Conservation (phyloP, 371 early-diverging fungal genomes). For the Mortierella sp. region DNA sequence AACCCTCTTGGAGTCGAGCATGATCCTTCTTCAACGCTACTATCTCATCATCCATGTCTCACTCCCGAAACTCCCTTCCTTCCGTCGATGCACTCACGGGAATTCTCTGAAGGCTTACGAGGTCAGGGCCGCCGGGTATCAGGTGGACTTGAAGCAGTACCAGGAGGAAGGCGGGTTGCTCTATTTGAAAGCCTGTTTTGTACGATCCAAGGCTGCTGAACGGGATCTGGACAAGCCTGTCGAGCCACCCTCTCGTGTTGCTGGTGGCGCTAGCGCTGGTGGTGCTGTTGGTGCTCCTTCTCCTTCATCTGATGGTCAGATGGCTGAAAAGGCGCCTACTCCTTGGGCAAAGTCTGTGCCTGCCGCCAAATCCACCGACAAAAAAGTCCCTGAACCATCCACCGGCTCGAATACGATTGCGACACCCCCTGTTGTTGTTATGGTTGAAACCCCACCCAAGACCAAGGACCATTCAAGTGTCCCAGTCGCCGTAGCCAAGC, state of each 20-base stretch:
- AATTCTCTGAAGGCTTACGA: conserved; percentile 6
- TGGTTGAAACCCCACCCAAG: neutral
- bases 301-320: neutral
- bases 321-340: neutral
- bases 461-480: neutral
- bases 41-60: conserved; percentile 23
- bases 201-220: neutral
- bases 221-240: neutral
- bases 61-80: conserved; percentile 31
- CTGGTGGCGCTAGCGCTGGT: neutral
- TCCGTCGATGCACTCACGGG: conserved; percentile 18
- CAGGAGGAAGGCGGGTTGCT: neutral
- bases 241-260: neutral
- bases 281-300: neutral
- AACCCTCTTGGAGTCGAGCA: conserved; percentile 23
- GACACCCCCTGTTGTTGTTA: neutral
- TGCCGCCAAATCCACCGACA: neutral
- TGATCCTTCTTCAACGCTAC: conserved; percentile 30
- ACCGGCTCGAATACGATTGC: no score
- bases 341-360: neutral
- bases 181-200: neutral
- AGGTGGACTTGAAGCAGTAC: conserved; percentile 18
- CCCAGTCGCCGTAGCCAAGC: neutral
- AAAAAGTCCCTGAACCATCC: neutral
- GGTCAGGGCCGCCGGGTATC: conserved; percentile 5